Percentiles rank a stretch among this genome's conserved stretches.
These are phyloP conservation scores for Stachybotrys chlorohalonatus DNA, from an alignment of 2,329 filamentous ascomycete genomes.

Conservation along the genomic window DNA sequence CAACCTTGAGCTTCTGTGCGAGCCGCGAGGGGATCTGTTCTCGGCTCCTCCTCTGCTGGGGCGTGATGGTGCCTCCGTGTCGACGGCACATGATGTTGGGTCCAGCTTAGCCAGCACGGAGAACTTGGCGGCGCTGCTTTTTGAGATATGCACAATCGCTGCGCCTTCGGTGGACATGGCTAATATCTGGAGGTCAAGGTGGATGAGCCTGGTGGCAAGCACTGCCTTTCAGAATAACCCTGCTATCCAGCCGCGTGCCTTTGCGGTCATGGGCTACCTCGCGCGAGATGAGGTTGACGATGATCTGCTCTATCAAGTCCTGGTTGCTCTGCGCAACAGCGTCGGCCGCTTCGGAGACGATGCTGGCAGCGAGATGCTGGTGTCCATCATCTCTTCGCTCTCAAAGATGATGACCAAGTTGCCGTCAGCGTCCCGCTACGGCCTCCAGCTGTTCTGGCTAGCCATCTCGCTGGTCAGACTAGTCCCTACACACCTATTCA, in stretches of 20 bases:
- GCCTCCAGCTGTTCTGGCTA: constrained; percentile 61
- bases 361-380: constrained; percentile 57
- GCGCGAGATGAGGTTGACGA: constrained; percentile 65
- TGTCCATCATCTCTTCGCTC: constrained; percentile 56
- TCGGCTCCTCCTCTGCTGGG: constrained; percentile 33
- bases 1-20: constrained; percentile 49
- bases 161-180: constrained; percentile 56
- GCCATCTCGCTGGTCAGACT: constrained; percentile 57
- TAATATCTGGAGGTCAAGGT: constrained; percentile 61
- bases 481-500: constrained; percentile 54
- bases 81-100: constrained; percentile 43
- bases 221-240: constrained; percentile 67
- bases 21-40: constrained; percentile 50
- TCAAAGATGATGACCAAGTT: constrained; percentile 66
- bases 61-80: constrained; percentile 45
- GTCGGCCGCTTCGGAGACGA: constrained; percentile 57
- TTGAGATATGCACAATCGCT: constrained; percentile 54
- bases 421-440: constrained; percentile 57
- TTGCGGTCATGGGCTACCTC: constrained; percentile 62
- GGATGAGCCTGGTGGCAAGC: constrained; percentile 66
- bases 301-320: constrained; percentile 60
- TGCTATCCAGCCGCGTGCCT: constrained; percentile 59
- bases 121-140: constrained; percentile 50
- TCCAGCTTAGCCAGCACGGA: constrained; percentile 48
- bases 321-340: constrained; percentile 58